Evolutionary conservation across 2,329 filamentous ascomycete species (phyloP).

Genomic region (Ascochyta koolunga): DNA sequence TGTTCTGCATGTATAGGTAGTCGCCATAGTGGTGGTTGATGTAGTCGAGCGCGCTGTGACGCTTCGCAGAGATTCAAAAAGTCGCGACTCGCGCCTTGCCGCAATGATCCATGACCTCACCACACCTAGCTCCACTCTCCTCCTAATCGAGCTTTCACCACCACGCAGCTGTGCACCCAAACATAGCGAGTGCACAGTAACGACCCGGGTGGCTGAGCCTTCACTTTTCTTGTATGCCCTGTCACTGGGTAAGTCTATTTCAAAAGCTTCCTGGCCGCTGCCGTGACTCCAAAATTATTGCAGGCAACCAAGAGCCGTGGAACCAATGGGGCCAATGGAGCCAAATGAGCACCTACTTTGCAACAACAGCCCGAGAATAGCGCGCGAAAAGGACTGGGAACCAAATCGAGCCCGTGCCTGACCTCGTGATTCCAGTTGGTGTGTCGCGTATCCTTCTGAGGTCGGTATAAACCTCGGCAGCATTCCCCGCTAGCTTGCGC

Average conservation of each 20-base stretch:
- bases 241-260: not conserved
- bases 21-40: conserved; percentile 39
- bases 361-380: not conserved
- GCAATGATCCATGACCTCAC: conserved; percentile 42
- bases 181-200: no score
- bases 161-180: not conserved
- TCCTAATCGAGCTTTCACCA: conserved; percentile 15
- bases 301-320: not conserved
- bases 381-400: not conserved
- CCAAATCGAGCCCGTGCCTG: conserved; percentile 1
- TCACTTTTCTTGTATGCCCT: not conserved
- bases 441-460: conserved; percentile 3
- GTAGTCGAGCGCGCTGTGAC: not conserved
- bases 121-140: conserved; percentile 25
- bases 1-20: conserved; percentile 45
- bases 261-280: not conserved
- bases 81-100: conserved; percentile 35
- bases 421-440: not conserved
- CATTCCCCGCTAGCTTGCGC: conserved; percentile 13
- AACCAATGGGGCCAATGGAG: no score
- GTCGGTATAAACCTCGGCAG: not conserved
- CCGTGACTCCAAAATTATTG: not conserved
- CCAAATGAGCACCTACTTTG: not conserved
- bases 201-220: not conserved
- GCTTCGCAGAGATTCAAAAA: conserved; percentile 24